Base-by-base conservation (phyloP, 768 basidiomycete species). In the Kwoniella europaea region DNA sequence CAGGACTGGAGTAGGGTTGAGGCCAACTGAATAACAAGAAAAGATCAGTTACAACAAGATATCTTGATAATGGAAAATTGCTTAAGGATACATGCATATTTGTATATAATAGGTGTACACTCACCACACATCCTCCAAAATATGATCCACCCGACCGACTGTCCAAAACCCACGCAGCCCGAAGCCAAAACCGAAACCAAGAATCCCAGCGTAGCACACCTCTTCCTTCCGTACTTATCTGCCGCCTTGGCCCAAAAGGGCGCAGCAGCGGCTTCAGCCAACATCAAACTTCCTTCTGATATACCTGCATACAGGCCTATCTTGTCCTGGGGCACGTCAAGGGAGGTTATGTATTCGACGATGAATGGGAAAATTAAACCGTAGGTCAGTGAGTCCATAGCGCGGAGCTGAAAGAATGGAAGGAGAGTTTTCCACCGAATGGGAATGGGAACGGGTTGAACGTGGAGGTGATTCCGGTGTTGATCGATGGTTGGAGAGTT, bases 281-380 rank as follows among this genome's bases (percentile, higher is more conserved):
- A 43, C 76, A 79, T 78, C 62, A 81, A 54, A 4, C 65, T 58
- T 10, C 79, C 79, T 62, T 81, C 79, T 1, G 63, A 74, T 16
- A 80, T 16, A 4, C 79, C 77, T 2, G 77, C 67, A 50, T 75
- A 78, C 15, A 77, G 62, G 4, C 75, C 77, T 42, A 77, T 75
- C 43, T 65, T 55, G 42, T 75, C 68, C 6, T 63, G 46, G 10
- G 77, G 62, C 15, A 77, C 74, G 10, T 71, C 55, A 63, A 80
- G 72, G 5, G 77, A 77, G 18, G 74, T 77, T 35, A 80, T 64
- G 72, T 76, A 75, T 18, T 76, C 77, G 15, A 74, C 72, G 41
- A 80, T 72, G 59, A 75, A 68, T 15, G 79, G 77, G 67, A 80
- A 78, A 27, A 78, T 73, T 58, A 68, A 57, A 18, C 58, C 56